Evolutionary conservation across 75 land plant species (phyloP), one percentile per base, ranked within the genome.

Genomic region (Selaginella moellendorffii): DNA sequence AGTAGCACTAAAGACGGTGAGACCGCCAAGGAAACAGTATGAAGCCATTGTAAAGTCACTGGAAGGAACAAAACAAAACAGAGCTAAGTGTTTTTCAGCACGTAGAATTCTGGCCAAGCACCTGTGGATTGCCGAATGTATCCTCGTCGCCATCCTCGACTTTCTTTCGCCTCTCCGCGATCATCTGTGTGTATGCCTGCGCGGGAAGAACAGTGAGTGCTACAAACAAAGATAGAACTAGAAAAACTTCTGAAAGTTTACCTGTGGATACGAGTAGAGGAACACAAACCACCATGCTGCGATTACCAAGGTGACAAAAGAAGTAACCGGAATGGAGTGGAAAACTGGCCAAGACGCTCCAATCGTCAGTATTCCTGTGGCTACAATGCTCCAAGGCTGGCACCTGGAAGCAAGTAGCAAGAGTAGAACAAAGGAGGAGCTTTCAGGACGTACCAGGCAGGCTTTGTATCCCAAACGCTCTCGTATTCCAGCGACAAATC

Each of bases 381-480:
- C 71, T 21, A 67, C 70, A 46, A 90, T 90, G 9, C 87, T 90
- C 97, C 97, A 90, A 21, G 97, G 97, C 70, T 90, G 97, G 68
- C 97, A 90, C 97, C 97, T 90, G 70, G 51, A 61, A 21, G 20
- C 67, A 67, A 26, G 1, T 27, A n/a, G 20, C 10, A 21, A 20
- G 8, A 58, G 8, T 17, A 21, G 61, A 21, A 58, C n/a, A 58
- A 20, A n/a, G n/a, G n/a, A n/a, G n/a, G n/a, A n/a, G n/a, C n/a
- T n/a, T n/a, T n/a, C n/a, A 2, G 17, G 17, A 31, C 72, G 28
- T 72, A 91, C 97, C 97, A 91, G 1, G 78, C 76, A 26, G 97
- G 97, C 66, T 91, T 91, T 30, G 97, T 91, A 72, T 91, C 97
- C 97, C 97, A 91, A 28, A 91, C 93, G 64, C 85, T 88, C 29